Percentiles rank a stretch among this genome's conserved stretches.
Conservation (phyloP, 2,329 filamentous ascomycete species). For the Aureobasidium sp. region DNA sequence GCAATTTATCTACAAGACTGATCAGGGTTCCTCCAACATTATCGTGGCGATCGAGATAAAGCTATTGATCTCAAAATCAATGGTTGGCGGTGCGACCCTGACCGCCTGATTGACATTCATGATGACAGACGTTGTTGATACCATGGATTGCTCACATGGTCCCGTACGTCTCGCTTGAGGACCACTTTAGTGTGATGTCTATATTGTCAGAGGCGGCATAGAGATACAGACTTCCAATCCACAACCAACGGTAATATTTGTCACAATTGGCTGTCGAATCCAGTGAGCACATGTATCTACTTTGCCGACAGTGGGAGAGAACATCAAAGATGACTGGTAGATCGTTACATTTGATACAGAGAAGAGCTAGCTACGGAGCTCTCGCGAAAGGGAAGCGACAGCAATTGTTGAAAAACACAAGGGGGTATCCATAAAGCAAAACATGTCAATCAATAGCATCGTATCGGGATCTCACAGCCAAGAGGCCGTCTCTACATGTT, state of each 20-base stretch:
- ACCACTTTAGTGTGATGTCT: too few relatives aligned
- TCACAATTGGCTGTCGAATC: too few relatives aligned
- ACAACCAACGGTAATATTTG: too few relatives aligned
- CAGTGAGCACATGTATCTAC: too few relatives aligned
- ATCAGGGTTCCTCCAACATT: neutral
- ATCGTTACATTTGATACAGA: neutral
- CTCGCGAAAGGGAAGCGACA: neutral
- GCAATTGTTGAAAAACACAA: neutral
- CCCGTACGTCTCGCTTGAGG: too few relatives aligned
- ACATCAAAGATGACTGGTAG: neutral
- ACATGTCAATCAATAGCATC: neutral
- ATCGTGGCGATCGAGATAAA: neutral
- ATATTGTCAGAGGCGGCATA: too few relatives aligned
- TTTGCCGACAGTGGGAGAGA: too few relatives aligned
- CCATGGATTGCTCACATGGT: too few relatives aligned
- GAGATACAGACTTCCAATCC: too few relatives aligned
- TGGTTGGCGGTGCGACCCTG: neutral
- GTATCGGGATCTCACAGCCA: neutral
- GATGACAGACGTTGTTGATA: too few relatives aligned
- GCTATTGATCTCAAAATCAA: neutral
- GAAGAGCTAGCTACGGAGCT: neutral
- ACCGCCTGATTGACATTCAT: neutral
- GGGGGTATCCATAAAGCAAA: slow-evolving; percentile 9
- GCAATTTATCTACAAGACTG: too few relatives aligned
- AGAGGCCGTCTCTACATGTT: slow-evolving; percentile 54